Conservation (phyloP, 371 early-diverging fungal genomes). For the Saksenaea vasiformis region DNA sequence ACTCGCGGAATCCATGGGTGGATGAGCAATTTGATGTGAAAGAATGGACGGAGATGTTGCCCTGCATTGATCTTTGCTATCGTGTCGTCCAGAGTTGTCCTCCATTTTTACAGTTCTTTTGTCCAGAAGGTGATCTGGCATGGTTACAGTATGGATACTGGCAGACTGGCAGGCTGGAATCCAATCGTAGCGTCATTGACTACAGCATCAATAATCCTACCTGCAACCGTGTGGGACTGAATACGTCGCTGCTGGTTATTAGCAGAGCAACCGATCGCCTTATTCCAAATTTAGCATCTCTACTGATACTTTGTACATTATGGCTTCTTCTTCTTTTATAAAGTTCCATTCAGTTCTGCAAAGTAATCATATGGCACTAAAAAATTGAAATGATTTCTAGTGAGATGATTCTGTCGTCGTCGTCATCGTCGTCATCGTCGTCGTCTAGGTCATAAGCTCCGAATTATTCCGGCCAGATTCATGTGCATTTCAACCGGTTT, state of each 20-base stretch:
- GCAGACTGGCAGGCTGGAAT: slow-evolving; percentile 23
- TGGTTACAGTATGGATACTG: slow-evolving; percentile 49
- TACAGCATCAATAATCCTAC: slow-evolving; percentile 37
- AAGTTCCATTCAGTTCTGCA: neutral
- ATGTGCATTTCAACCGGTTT: neutral
- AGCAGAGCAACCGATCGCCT: slow-evolving; percentile 7
- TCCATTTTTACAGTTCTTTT: slow-evolving; percentile 59
- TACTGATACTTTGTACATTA: neutral
- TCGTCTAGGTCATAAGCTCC: neutral
- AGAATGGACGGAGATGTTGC: slow-evolving; percentile 57
- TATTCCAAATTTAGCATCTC: neutral
- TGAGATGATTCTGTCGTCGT: neutral
- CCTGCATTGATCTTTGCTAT: slow-evolving; percentile 69
- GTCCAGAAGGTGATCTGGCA: slow-evolving; percentile 57
- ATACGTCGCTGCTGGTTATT: slow-evolving; percentile 26
- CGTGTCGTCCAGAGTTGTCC: slow-evolving; percentile 70
- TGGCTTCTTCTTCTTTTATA: neutral
- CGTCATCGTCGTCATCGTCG: neutral
- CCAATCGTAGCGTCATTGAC: slow-evolving; percentile 23
- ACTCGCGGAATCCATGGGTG: slow-evolving; percentile 49
- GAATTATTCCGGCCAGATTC: neutral
- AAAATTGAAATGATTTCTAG: neutral
- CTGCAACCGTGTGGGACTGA: slow-evolving; percentile 42
- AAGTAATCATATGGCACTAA: neutral
- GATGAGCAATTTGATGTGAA: slow-evolving; percentile 42